Evolutionary conservation across 2,329 filamentous ascomycete genomes (phyloP), one percentile per base, ranked within the genome.

Genomic region (Elsinoe australis): DNA sequence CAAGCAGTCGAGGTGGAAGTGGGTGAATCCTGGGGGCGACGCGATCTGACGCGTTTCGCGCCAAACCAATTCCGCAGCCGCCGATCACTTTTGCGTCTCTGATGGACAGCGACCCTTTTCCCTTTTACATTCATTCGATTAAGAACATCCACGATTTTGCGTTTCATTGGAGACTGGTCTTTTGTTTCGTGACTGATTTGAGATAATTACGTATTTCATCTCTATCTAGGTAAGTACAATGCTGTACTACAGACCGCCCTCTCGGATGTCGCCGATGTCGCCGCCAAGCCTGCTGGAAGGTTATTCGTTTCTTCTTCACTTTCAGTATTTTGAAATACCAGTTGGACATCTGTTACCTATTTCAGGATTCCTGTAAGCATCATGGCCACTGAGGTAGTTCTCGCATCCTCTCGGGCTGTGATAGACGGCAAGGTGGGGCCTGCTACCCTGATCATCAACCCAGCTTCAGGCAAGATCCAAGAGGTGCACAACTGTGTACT

Each of bases 331-430:
- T 28, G n/a, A 6, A 15, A 2, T n/a, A 15, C 10, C 7, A 15
- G 12, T 9, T 41, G 10, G 12, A 14, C 12, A 26, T 28, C 17
- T 12, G 8, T 6, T 28, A 6, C 12, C 18, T 3, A 22, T n/a
- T 28, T 9, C 5, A 10, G 19, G 35, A 5, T 24, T 15, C 8
- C 14, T 4, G 12, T 14, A 7, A 24, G 8, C 10, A n/a, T n/a
- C 10, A 41, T 44, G 39, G 28, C 39, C n/a, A 15, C 39, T 4
- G 24, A 32, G 12, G 14, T 44, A 7, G 86, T 95, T 51, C 75
- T 96, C 50, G 84, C 84, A 50, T 96, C 92, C 1, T 85, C 83
- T 19, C 79, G 89, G 58, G 86, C 86, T 50, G 80, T 96, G 44
- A 73, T 96, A 57, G 83, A 83, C 36, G 81, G 84, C 50, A 74